Percentiles rank a stretch among this genome's conserved stretches.
phyloP scores from a whole-genome alignment of 2,329 filamentous ascomycete genomes.

The Remersonia thermophila region DNA sequence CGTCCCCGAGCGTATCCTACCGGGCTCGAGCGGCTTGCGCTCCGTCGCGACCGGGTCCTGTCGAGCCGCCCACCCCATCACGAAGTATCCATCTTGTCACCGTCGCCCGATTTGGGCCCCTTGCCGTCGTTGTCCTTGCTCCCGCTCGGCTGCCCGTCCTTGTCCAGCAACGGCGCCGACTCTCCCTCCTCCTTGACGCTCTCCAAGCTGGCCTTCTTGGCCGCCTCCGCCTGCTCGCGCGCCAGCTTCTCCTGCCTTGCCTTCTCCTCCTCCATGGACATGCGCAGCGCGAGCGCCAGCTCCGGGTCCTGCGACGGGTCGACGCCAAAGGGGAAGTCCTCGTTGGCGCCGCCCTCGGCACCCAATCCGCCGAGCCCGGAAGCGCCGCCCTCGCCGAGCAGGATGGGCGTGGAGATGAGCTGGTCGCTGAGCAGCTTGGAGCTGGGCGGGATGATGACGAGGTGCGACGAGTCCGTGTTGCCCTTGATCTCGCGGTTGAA shows the following conservation, averaged over 20 bases:
- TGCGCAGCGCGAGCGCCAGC: slow-evolving; percentile 81
- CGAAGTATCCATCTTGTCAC: slow-evolving; percentile 86
- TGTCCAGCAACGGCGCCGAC: slow-evolving; percentile 47
- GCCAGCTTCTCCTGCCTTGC: slow-evolving; percentile 80
- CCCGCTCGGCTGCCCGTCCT: slow-evolving; percentile 53
- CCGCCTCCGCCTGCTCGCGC: slow-evolving; percentile 58
- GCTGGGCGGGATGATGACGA: slow-evolving; percentile 82
- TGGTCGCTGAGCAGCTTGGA: slow-evolving; percentile 87
- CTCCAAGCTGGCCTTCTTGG: slow-evolving; percentile 44
- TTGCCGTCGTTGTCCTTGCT: slow-evolving; percentile 35
- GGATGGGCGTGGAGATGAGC: slow-evolving; percentile 77
- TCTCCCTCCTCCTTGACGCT: slow-evolving; percentile 64
- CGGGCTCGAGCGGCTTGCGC: too few species aligned
- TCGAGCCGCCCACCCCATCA: too few species aligned
- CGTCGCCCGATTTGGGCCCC: slow-evolving; percentile 37
- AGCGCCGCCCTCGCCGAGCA: slow-evolving; percentile 67
- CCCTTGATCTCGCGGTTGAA: slow-evolving; percentile 92
- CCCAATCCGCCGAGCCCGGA: slow-evolving; percentile 45
- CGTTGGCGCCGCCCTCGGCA: slow-evolving; percentile 40
- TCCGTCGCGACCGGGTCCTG: too few species aligned
- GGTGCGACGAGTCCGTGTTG: slow-evolving; percentile 69
- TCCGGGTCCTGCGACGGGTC: slow-evolving; percentile 89
- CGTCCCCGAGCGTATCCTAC: too few species aligned
- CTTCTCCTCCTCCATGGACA: slow-evolving; percentile 98
- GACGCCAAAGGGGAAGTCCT: slow-evolving; percentile 75